Conservation (phyloP, 1,139 yeast species). For the Protomyces pachydermus region DNA sequence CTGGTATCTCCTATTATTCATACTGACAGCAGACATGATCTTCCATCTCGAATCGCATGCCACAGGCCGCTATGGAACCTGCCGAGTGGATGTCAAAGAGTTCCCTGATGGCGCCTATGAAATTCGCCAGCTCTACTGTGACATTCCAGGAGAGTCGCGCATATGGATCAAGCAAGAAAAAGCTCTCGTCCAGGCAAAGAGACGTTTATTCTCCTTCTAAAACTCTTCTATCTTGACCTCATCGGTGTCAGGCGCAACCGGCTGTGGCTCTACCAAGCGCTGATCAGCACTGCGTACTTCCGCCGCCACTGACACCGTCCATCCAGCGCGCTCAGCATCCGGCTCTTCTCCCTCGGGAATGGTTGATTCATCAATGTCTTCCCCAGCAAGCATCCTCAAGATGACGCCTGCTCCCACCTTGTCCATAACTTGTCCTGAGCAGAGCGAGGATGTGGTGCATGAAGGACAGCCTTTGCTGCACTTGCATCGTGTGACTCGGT, state of each 20-base stretch:
- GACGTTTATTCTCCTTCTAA: background rate
- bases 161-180: constrained; percentile 11
- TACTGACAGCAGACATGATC: background rate
- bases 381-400: constrained; percentile 40
- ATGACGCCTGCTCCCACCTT: constrained; percentile 81
- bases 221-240: background rate
- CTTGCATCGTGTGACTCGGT: constrained; percentile 57
- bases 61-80: constrained; percentile 22
- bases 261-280: background rate
- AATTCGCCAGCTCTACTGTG: constrained; percentile 17
- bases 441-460: constrained; percentile 72
- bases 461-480: constrained; percentile 88
- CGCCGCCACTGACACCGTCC: constrained; percentile 14
- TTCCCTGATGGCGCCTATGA: constrained; percentile 3
- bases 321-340: constrained; percentile 21
- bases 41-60: constrained; percentile 10
- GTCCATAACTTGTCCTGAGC: constrained; percentile 79
- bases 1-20: background rate
- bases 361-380: constrained; percentile 47
- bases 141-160: constrained; percentile 11
- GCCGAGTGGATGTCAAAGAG: constrained; percentile 21
- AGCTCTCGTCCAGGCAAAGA: background rate
- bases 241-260: background rate
- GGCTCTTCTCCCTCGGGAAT: constrained; percentile 62
- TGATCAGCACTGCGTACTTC: constrained; percentile 23